Base-by-base conservation (phyloP, 495 filamentous ascomycete genomes). In the Aspergillus bridgeri region DNA sequence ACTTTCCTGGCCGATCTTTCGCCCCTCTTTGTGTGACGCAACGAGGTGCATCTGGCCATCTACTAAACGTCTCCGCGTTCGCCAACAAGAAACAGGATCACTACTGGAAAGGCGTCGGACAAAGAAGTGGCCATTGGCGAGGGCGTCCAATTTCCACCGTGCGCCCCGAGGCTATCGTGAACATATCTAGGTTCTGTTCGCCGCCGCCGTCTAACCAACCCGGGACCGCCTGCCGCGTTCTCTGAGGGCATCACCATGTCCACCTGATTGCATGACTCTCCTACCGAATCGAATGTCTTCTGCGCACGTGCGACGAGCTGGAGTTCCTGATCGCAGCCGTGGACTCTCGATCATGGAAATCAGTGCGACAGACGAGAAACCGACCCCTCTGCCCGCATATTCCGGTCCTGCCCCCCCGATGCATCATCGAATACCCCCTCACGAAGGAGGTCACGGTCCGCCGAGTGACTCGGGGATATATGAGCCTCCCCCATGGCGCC, bases 351-450 rank as follows among this genome's bases (percentile, higher is more conserved):
- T 48, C 29, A 65, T 61, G 55, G 65, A 68, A 47, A 57, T 63
- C 22, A 43, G 64, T n/a, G 38, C 62, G 29, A 50, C 56, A 19
- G 64, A 66, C 55, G 65, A 68, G n/a, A 65, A 65, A 43, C 42
- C 60, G 27, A 60, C 48, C 27, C 22, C 48, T 13, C 52, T 60
- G 42, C 50, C 48, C 48, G 59, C 57, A 48, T 57, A 60, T 47
- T 51, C 65, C 53, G 57, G 52, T 49, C 62, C 56, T 48, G 47
- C 58, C 7, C 50, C 61, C 29, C 57, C 61, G 45, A 73, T 22
- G 20, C 20, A 72, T 70, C 70, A 67, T 63, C 74, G 70, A 48
- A 70, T 71, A 48, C 70, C 71, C 9, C 69, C 63, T 17, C 63
- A 65, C 48, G 69, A 74, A 20, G 67, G 60, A 54, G 63, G 58